These are phyloP conservation scores for Gossypium schwendimanii DNA, from an alignment of 441 rosid genomes.

Conservation along the genomic window DNA sequence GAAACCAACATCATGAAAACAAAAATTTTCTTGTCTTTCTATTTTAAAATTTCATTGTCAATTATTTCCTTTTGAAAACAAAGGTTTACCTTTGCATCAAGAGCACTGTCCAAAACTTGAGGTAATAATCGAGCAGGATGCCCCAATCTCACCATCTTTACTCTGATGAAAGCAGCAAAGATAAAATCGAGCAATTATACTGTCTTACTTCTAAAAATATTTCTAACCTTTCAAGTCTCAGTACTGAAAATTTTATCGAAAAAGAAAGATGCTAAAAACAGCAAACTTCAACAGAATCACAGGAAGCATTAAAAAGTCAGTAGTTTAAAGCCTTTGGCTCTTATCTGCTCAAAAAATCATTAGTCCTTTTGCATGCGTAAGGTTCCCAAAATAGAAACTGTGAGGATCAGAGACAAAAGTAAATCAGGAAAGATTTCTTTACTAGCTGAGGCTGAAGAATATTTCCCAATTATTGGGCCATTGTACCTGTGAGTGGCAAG, in stretches of 20 bases:
- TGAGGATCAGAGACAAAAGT: not conserved
- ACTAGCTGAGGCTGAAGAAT: not conserved
- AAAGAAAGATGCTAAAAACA: not conserved
- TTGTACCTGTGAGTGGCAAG: slow-evolving; percentile 79
- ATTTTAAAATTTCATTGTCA: not conserved
- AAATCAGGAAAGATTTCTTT: slow-evolving; percentile 2
- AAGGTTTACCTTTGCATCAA: slow-evolving; percentile 72
- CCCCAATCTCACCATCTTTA: slow-evolving; percentile 86
- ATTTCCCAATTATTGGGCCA: slow-evolving; percentile 3
- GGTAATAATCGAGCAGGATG: slow-evolving; percentile 96
- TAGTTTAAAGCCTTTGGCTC: not conserved
- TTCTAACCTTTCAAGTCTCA: not conserved
- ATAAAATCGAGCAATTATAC: slow-evolving; percentile 3
- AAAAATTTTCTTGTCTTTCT: not conserved
- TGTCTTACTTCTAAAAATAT: not conserved
- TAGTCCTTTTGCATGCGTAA: not conserved
- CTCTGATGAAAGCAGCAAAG: slow-evolving; percentile 28
- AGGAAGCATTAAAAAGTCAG: not conserved
- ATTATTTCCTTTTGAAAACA: not conserved
- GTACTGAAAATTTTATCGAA: not conserved
- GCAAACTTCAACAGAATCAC: not conserved
- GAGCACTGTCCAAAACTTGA: slow-evolving; percentile 87
- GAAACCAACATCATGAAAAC: not conserved
- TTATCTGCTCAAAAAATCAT: not conserved
- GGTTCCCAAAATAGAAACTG: not conserved